Conservation (phyloP, 1,139 yeast species). For the Suhomyces atakaporum region DNA sequence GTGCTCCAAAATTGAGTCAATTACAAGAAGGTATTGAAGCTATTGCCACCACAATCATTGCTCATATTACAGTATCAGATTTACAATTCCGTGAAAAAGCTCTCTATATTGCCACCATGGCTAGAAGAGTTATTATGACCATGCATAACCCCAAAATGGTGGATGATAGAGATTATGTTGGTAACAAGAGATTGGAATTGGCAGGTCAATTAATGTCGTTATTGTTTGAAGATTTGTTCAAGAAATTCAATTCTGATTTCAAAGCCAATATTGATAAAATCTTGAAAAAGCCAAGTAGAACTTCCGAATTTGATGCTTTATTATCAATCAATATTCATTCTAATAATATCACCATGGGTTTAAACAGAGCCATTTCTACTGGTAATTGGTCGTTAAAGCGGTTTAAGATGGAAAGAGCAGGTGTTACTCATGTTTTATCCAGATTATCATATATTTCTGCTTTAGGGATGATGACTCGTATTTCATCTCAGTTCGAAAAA, state of each 20-base stretch:
- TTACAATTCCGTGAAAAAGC: conserved; percentile 94
- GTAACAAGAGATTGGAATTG: conserved; percentile 93
- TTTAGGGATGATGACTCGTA: conserved; percentile 99
- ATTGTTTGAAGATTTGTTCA: conserved; percentile 93
- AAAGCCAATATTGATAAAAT: conserved; percentile 93
- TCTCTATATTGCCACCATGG: conserved; percentile 91
- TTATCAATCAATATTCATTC: conserved; percentile 87
- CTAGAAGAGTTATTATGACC: conserved; percentile 93
- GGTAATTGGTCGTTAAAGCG: conserved; percentile 99
- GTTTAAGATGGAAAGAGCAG: conserved; percentile 99
- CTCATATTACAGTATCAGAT: conserved; percentile 85
- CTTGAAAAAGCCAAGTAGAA: conserved; percentile 88
- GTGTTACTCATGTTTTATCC: conserved; percentile 94
- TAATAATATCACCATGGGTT: conserved; percentile 88
- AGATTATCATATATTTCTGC: conserved; percentile 93
- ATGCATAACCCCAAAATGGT: conserved; percentile 94
- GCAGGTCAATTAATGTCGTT: conserved; percentile 97
- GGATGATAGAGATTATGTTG: conserved; percentile 97
- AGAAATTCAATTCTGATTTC: conserved; percentile 91
- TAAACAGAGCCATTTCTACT: conserved; percentile 94
- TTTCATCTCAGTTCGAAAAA: conserved; percentile 95
- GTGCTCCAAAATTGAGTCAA: conserved; percentile 75
- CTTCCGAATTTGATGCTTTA: conserved; percentile 93
- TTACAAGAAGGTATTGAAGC: conserved; percentile 97
- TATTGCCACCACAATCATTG: conserved; percentile 92